These are phyloP conservation scores for Torulaspora globosa DNA, from an alignment of 1,139 yeast genomes.

Conservation along the genomic window DNA sequence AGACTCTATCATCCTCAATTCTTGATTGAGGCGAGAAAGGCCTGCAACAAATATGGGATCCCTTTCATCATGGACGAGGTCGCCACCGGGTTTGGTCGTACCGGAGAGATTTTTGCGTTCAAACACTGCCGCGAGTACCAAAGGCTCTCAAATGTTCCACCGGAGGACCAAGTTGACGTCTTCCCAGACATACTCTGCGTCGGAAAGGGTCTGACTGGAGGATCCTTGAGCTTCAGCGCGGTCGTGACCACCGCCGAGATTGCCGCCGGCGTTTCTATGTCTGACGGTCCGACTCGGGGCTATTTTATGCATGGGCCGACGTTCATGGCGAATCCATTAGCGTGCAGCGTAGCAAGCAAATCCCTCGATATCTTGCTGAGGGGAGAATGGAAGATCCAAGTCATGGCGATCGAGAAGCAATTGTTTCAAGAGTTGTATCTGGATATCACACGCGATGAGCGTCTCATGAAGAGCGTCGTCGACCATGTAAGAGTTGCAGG, in stretches of 20 bases:
- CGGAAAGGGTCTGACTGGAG: conserved; percentile 37
- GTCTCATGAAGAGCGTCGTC: conserved; percentile 19
- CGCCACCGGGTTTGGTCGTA: conserved; percentile 38
- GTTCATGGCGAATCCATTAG: conserved; percentile 39
- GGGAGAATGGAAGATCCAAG: conserved; percentile 29
- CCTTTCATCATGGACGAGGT: conserved; percentile 38
- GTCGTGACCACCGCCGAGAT: conserved; percentile 30
- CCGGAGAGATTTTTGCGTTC: conserved; percentile 36
- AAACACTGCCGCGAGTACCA: conserved; percentile 26
- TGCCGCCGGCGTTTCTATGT: conserved; percentile 14
- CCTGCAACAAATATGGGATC: conserved; percentile 35
- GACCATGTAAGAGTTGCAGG: conserved; percentile 33
- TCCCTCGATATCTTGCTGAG: conserved; percentile 34
- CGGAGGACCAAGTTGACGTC: conserved; percentile 23
- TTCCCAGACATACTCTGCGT: conserved; percentile 36
- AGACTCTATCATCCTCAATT: conserved; percentile 35
- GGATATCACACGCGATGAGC: conserved; percentile 13
- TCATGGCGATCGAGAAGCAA: conserved; percentile 25
- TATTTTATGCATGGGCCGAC: conserved; percentile 39
- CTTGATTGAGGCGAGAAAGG: conserved; percentile 32
- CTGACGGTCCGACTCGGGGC: conserved; percentile 23
- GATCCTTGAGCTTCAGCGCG: conserved; percentile 36
- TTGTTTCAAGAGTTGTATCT: conserved; percentile 25
- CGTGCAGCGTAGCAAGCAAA: conserved; percentile 37
- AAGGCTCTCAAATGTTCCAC: conserved; percentile 11